Evolutionary conservation across 345 rosid species (phyloP).

Genomic region (Odontarrhena argentea): DNA sequence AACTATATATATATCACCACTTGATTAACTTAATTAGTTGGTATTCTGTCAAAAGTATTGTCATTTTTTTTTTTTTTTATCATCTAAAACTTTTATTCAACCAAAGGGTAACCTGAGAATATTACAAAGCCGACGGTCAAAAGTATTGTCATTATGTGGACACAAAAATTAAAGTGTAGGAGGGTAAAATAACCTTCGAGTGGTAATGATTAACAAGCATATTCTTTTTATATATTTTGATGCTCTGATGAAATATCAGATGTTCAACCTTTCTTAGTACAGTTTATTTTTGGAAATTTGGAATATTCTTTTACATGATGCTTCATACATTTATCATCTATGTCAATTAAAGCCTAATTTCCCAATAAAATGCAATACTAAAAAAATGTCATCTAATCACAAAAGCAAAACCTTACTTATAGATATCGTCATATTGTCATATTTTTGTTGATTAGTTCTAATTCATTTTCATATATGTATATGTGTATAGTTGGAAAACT

Average conservation of each 20-base stretch:
- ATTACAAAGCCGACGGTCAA: too few relatives aligned
- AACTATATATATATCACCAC: too few relatives aligned
- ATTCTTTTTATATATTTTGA: constrained; percentile 33
- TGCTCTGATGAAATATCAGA: constrained; percentile 32
- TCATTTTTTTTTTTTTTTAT: too few relatives aligned
- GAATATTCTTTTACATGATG: constrained; percentile 37
- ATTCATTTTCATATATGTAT: neutral
- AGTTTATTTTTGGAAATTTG: constrained; percentile 15
- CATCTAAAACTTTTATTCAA: too few relatives aligned
- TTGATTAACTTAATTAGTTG: too few relatives aligned
- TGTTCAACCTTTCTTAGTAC: neutral
- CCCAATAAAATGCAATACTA: neutral
- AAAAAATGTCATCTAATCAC: neutral
- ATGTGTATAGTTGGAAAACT: neutral
- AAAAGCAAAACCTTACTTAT: neutral
- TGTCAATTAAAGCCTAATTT: constrained; percentile 7
- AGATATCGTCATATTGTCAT: neutral
- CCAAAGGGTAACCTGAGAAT: too few relatives aligned
- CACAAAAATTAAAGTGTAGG: neutral
- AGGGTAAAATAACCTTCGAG: neutral
- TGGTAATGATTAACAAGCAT: constrained; percentile 28
- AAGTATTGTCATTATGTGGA: too few relatives aligned
- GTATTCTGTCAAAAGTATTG: too few relatives aligned
- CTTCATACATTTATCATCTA: constrained; percentile 17
- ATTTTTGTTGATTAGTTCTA: neutral